Base-by-base conservation (phyloP, 768 basidiomycete genomes). In the Lactifluus piperatus region DNA sequence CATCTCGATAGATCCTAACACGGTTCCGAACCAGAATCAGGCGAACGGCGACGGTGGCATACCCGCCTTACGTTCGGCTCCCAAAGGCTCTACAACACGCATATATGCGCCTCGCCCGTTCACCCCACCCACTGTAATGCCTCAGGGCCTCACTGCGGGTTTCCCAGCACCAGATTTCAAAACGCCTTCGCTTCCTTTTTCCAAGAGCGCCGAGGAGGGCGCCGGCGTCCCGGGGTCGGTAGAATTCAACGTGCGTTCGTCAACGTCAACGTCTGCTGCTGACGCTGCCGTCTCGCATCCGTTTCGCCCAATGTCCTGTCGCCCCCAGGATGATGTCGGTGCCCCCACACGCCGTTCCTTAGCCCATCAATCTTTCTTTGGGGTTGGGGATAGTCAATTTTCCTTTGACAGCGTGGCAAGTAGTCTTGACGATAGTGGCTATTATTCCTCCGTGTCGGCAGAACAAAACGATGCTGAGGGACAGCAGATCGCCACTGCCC, bases 41-140 rank as follows among this genome's bases (percentile, higher is more conserved):
- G 24, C 20, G n/a, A 29, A 27, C 44, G 29, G 29, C n/a, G 13
- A 30, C 44, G 27, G 39, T 14, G 29, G 39, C 45, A 8, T 22
- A 29, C 22, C 22, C 14, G 37, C 43, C 8, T 7, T 13, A 14
- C 54, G 53, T 44, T 36, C 53, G 30, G 30, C 29, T 16, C 22
- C 6, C 53, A 59, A 51, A 32, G 24, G 27, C 51, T 14, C 56
- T 13, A 16, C 54, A 2, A 7, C 34, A n/a, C 59, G 59, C 54
- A 60, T 60, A 60, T 60, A 60, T 60, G 59, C 59, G 34, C 57
- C 62, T 30, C 48, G 32, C 41, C 62, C 62, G 10, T 54, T 41
- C 51, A 50, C 57, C 5, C 62, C 53, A 18, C 20, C 62, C 11
- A 9, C 43, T 36, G 16, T 37, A 16, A 11, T 9, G 7, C 11